Evolutionary conservation across 176 grass and related monocot genomes (phyloP).

Genomic region (Carex pumila): DNA sequence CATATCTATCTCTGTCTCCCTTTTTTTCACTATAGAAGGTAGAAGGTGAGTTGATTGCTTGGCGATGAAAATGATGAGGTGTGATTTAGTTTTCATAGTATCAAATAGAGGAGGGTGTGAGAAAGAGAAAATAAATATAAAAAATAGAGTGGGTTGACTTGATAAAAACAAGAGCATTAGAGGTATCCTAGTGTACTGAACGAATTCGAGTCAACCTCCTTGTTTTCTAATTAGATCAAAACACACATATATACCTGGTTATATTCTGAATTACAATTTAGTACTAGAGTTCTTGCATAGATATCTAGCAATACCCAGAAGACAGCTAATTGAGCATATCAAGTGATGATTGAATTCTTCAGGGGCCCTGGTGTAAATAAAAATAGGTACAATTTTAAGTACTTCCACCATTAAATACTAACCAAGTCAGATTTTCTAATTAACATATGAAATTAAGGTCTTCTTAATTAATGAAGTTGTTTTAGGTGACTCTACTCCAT

Average conservation of each 20-base stretch:
- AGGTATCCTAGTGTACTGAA: not conserved
- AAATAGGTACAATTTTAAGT: not conserved
- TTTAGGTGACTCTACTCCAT: conserved; percentile 94
- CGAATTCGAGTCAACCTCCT: conserved; percentile 6
- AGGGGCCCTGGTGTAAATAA: conserved; percentile 1
- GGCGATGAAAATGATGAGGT: conserved; percentile 12
- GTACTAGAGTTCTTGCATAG: not conserved
- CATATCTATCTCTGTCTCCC: conserved; percentile 30
- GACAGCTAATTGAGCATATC: too few species aligned
- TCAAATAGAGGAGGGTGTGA: conserved; percentile 6
- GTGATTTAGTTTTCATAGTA: conserved; percentile 29
- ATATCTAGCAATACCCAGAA: not conserved
- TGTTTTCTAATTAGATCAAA: not conserved
- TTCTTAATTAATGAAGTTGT: conserved; percentile 40
- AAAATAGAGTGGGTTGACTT: conserved; percentile 47
- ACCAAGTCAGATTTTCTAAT: conserved; percentile 28
- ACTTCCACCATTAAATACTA: conserved; percentile 2
- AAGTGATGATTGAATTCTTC: not conserved
- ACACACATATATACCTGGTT: not conserved
- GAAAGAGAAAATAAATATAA: not conserved
- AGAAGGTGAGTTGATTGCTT: not conserved
- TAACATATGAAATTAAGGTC: conserved; percentile 15
- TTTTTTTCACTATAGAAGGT: not conserved
- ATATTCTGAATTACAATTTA: not conserved
- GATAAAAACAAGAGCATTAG: conserved; percentile 38